Percentiles rank a stretch among this genome's conserved stretches.
These are phyloP conservation scores for Gillenia trifoliata DNA, from an alignment of 306 rosid species.

Conservation along the genomic window DNA sequence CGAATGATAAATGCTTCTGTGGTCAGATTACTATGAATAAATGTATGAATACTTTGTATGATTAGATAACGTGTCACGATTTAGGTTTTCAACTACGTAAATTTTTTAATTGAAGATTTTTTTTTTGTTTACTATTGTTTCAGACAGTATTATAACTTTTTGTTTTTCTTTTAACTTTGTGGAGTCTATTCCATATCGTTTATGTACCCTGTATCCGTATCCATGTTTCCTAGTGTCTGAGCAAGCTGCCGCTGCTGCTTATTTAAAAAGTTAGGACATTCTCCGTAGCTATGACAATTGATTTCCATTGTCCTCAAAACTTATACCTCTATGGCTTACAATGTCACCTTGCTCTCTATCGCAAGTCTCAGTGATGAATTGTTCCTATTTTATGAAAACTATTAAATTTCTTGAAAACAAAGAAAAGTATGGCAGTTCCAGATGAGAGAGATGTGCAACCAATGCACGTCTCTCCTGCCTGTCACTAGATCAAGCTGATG, in stretches of 20 bases:
- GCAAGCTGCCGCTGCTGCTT: background rate
- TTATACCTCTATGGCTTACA: background rate
- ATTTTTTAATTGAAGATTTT: background rate
- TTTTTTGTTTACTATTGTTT: background rate
- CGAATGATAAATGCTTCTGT: background rate
- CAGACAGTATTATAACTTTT: background rate
- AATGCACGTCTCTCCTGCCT: background rate
- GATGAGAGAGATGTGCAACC: background rate
- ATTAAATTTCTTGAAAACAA: background rate
- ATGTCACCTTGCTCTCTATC: background rate
- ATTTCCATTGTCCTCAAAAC: background rate
- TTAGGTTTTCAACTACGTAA: background rate
- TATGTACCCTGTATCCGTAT: background rate
- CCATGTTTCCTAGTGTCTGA: background rate
- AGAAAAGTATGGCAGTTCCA: background rate
- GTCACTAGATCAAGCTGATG: background rate
- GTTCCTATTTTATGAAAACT: background rate
- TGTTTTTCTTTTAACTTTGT: background rate
- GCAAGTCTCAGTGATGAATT: background rate
- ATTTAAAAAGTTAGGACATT: background rate
- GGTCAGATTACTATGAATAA: too few relatives aligned
- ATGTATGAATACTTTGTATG: background rate
- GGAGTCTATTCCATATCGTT: background rate
- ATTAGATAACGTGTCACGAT: background rate
- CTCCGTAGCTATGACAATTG: background rate